phyloP scores from a whole-genome alignment of 1,284 basidiomycete genomes.

The Pholiota adiposa region DNA sequence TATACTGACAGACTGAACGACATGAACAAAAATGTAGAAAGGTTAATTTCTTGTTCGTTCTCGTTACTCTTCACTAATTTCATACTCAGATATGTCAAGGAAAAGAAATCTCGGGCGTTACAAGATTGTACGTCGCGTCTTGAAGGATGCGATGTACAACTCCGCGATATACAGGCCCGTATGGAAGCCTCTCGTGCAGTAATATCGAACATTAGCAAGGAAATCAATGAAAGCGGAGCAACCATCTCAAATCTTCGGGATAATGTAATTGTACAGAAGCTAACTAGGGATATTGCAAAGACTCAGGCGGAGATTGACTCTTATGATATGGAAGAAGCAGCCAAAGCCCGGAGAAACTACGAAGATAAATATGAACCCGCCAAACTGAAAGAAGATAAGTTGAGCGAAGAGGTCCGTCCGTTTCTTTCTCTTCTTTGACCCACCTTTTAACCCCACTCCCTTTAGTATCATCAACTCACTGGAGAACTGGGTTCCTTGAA shows the following conservation, averaged over 20 bases:
- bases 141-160: conserved; percentile 60
- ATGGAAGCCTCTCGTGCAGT: conserved; percentile 59
- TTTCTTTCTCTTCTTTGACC: conserved; percentile 11
- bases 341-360: conserved; percentile 81
- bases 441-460: neutral
- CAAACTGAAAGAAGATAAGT: conserved; percentile 72
- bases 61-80: conserved; percentile 3
- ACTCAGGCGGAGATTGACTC: conserved; percentile 77
- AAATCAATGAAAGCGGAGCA: conserved; percentile 75
- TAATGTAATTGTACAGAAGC: conserved; percentile 82
- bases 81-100: conserved; percentile 68
- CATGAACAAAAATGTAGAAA: conserved; percentile 66
- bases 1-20: conserved; percentile 66
- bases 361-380: conserved; percentile 78
- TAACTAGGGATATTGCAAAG: conserved; percentile 67
- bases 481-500: conserved; percentile 84
- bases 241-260: conserved; percentile 79
- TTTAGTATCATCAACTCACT: conserved; percentile 77
- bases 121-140: conserved; percentile 67
- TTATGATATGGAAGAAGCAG: conserved; percentile 83
- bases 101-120: conserved; percentile 67
- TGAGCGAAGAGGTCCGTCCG: conserved; percentile 66
- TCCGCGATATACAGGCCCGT: conserved; percentile 57
- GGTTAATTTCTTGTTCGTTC: conserved; percentile 41
- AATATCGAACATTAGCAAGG: conserved; percentile 65